Percentiles rank a stretch among this genome's conserved stretches.
Conservation (phyloP, 2,329 filamentous ascomycete species). For the Hymenoscyphus scutula region DNA sequence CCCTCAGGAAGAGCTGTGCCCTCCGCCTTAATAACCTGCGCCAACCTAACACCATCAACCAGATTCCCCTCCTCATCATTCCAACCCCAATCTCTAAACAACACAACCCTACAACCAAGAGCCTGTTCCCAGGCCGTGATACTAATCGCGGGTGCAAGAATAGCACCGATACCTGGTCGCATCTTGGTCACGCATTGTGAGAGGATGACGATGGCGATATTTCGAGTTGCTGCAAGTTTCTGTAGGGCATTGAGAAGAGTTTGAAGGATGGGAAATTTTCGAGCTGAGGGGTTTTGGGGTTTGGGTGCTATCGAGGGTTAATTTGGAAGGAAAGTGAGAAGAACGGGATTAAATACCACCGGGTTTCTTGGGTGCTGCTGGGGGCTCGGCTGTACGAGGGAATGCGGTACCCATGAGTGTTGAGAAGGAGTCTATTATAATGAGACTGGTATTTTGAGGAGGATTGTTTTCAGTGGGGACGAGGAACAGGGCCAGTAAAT, state of each 20-base stretch:
- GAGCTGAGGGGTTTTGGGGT: conserved; percentile 35
- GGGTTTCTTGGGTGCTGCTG: conserved; percentile 23
- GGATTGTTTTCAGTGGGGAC: conserved; percentile 64
- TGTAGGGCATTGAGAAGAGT: conserved; percentile 68
- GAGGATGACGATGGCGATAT: conserved; percentile 71
- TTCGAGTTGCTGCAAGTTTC: conserved; percentile 70
- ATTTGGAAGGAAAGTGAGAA: neutral
- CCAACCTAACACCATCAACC: conserved; percentile 57
- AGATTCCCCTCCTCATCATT: conserved; percentile 41
- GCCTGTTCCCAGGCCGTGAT: conserved; percentile 78
- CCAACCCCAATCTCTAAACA: conserved; percentile 76
- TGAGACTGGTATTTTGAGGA: conserved; percentile 59
- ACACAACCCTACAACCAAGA: conserved; percentile 67
- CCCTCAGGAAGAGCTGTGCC: conserved; percentile 41
- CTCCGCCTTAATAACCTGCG: conserved; percentile 63
- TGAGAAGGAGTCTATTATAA: conserved; percentile 78
- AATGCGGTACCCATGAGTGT: conserved; percentile 75
- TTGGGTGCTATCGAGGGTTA: conserved; percentile 1
- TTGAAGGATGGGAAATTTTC: conserved; percentile 46
- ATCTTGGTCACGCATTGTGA: conserved; percentile 83
- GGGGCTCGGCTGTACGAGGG: conserved; percentile 53
- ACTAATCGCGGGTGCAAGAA: conserved; percentile 72
- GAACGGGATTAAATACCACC: conserved; percentile 24
- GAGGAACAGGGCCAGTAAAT: conserved; percentile 70
- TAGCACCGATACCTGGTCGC: conserved; percentile 62